phyloP scores from a whole-genome alignment of 208 protist genomes.

The Leishmania major region DNA sequence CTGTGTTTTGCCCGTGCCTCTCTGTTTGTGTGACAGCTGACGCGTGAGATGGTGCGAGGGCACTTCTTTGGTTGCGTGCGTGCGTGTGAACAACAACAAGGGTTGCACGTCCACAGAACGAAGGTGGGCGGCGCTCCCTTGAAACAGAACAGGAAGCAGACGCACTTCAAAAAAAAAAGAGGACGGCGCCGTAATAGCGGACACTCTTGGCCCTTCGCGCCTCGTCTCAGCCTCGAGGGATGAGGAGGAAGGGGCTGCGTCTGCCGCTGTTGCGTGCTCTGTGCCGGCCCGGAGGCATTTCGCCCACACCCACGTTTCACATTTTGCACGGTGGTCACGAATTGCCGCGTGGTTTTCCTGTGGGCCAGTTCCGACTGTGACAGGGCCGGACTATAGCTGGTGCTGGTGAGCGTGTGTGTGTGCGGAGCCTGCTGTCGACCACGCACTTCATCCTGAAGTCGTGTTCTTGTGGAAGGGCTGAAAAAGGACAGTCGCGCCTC shows the following conservation, averaged over 20 bases:
- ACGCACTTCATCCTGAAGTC: background rate
- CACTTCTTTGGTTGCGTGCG: background rate
- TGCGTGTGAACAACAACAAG: background rate
- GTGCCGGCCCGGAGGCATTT: background rate
- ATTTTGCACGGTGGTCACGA: background rate
- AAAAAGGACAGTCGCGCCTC: background rate
- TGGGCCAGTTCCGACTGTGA: background rate
- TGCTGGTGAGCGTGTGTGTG: background rate
- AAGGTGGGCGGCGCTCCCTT: background rate
- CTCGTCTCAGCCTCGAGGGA: background rate
- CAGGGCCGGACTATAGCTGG: background rate
- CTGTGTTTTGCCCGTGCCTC: background rate
- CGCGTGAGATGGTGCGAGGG: background rate
- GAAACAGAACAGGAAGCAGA: background rate
- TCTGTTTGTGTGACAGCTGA: background rate
- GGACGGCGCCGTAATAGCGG: background rate
- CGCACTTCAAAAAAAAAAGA: background rate
- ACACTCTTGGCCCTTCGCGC: background rate
- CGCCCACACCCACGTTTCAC: background rate
- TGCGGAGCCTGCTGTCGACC: background rate
- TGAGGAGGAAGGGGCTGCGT: background rate
- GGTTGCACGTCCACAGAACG: background rate
- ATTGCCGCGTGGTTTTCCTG: background rate
- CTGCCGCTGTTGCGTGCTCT: background rate
- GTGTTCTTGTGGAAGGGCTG: background rate